Evolutionary conservation across 75 land plant genomes (phyloP), one percentile per base, ranked within the genome.

Genomic region (Adiantum capillusveneris): DNA sequence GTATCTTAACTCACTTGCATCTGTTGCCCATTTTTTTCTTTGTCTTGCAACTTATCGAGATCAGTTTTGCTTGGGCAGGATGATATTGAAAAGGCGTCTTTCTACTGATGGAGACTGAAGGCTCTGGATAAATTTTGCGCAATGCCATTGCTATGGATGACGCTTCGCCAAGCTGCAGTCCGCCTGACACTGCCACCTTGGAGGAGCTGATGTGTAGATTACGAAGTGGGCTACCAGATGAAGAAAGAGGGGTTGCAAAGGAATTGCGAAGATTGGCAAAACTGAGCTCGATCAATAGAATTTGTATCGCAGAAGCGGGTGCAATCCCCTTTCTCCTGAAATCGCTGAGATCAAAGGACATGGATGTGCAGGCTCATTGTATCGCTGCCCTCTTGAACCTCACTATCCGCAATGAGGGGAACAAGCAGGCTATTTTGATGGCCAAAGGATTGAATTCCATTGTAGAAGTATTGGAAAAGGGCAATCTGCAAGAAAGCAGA

Each of bases 321-420:
- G 90, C 84, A 1, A 80, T 85, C n/a, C 85, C 94, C 0, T 66
- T 85, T 22, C 75, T 88, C 0, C 66, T 79, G 24, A 67, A 77
- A 2, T 55, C 85, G 31, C 73, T 88, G 0, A 44, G 42, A 0
- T 79, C 85, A 24, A 25, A 53, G 24, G 83, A 82, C 41, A 42
- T 78, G 12, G 71, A 65, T 50, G 73, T 77, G 11, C 83, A 88
- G 46, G 88, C 78, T 22, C 69, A 87, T 60, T 75, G 79, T 7
- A 80, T 88, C 6, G 85, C 89, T 14, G 75, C 89, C 7, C 39
- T 88, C 24, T 75, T 88, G 31, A 88, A 85, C 66, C 75, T 88
- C 1, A 82, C 93, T 24, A 82, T 88, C 14, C 44, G 45, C 20
- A 34, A 34, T 34, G 75, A 82, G 7, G 65, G 64, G 46, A 88